Base-by-base conservation (phyloP, 352 stramenopile species). In the Thraustochytrium sp. region DNA sequence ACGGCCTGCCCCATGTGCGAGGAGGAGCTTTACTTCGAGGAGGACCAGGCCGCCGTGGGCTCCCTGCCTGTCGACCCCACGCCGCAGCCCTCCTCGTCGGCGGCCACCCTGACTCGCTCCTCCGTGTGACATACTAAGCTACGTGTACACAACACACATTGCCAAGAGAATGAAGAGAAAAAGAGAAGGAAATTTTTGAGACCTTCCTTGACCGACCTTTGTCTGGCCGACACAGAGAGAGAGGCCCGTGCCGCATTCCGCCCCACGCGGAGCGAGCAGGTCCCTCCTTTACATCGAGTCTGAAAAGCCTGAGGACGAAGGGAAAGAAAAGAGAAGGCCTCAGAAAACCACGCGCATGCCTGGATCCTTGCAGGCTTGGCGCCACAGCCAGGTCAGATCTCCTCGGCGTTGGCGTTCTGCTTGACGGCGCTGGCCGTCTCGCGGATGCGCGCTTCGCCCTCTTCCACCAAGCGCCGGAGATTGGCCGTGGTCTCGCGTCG, bases 1-100 rank as follows among this genome's bases (percentile, higher is more conserved):
- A 84, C 87, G 55, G 94, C 92, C 82, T 96, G 92, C 49, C 92
- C 92, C 61, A 89, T 96, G 55, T 96, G 92, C 85, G 87, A 92
- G 8, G 86, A 91, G 63, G 93, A 94, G 85, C 87, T 96, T 21
- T 96, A 91, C 82, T 96, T 93, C 72, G 92, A 96, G 85, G 92
- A 96, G 26, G 56, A 84, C 29, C 21, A 16, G 42, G 44, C 37
- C 0, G 68, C 68, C 34, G 68, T 75, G 62, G 5, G 42, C 5
- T 49, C 42, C 42, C n/a, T n/a, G n/a, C n/a, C n/a, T n/a, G n/a
- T n/a, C 59, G 46, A 44, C 26, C 26, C 26, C 34, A 72, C 40
- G 42, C 59, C 5, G 59, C 59, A n/a, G 40, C 59, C 59, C 13
- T 72, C 59, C 34, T 13, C 59, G 26, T 26, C 26, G 36, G 48